These are phyloP conservation scores for Bombardia bombarda DNA, from an alignment of 495 filamentous ascomycete genomes.

Conservation along the genomic window DNA sequence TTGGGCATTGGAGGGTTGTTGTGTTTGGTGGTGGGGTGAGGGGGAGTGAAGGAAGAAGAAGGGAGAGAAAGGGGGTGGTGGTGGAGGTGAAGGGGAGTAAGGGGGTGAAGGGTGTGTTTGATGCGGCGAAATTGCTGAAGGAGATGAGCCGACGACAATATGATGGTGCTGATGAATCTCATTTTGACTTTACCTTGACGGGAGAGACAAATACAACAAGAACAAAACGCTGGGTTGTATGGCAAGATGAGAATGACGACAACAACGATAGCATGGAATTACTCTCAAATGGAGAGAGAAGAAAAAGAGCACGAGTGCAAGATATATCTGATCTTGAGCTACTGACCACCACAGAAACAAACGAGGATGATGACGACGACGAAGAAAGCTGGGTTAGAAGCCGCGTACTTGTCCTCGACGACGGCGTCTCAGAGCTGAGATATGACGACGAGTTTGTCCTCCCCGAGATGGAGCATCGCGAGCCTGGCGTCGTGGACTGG, in stretches of 20 bases:
- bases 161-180: no score
- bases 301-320: no score
- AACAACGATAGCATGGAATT: background rate
- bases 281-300: background rate
- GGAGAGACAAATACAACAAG: no score
- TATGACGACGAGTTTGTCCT: slow-evolving; percentile 20
- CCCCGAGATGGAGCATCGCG: slow-evolving; percentile 18
- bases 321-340: no score
- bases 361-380: slow-evolving; percentile 13
- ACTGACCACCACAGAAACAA: no score
- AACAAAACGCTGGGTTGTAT: background rate
- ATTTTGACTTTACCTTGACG: no score
- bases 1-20: slow-evolving; percentile 18
- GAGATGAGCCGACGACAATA: no score
- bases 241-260: background rate
- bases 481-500: slow-evolving; percentile 26
- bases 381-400: background rate
- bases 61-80: slow-evolving; percentile 21
- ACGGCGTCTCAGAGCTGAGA: background rate
- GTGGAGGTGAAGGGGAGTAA: slow-evolving; percentile 35
- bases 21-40: slow-evolving; percentile 9
- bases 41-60: background rate
- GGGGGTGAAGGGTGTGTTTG: slow-evolving; percentile 22
- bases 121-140: no score
- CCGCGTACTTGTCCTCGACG: background rate